Percentiles rank a stretch among this genome's conserved stretches.
Evolutionary conservation across 169 alveolate species (phyloP).

Genomic region (Sarcocystis neurona): DNA sequence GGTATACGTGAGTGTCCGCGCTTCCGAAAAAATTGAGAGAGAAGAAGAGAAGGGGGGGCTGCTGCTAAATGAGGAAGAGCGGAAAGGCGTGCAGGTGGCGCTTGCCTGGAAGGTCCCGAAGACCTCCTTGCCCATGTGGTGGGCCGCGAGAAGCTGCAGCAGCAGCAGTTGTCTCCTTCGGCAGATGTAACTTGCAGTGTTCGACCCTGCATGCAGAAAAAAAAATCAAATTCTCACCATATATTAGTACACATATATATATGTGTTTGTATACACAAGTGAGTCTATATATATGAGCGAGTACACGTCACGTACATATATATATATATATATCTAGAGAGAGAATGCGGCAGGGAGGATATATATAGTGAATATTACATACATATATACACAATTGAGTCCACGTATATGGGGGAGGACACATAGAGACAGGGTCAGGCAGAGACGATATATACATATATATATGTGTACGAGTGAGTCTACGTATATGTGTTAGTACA

Average conservation of each 20-base stretch:
- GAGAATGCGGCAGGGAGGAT: not conserved
- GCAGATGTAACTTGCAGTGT: conserved; percentile 6
- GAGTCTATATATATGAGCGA: not conserved
- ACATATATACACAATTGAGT: not conserved
- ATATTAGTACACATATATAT: not conserved
- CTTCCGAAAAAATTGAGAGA: not conserved
- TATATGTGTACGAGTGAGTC: too few relatives aligned
- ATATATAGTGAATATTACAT: not conserved
- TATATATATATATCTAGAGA: not conserved
- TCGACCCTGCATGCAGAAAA: not conserved
- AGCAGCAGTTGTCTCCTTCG: not conserved
- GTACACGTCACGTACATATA: not conserved
- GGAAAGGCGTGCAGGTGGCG: not conserved
- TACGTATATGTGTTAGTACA: not conserved
- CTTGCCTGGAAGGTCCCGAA: conserved; percentile 30
- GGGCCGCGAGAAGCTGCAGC: conserved; percentile 12
- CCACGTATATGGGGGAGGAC: not conserved
- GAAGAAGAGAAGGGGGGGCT: not conserved
- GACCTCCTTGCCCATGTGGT: conserved; percentile 11
- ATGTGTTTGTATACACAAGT: too few relatives aligned
- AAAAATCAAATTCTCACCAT: not conserved
- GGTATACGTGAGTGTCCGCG: not conserved
- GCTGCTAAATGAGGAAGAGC: not conserved
- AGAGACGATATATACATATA: not conserved
- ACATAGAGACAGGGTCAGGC: too few relatives aligned